Base-by-base conservation (phyloP, 2,329 filamentous ascomycete genomes). In the Teratosphaeria nubilosa region DNA sequence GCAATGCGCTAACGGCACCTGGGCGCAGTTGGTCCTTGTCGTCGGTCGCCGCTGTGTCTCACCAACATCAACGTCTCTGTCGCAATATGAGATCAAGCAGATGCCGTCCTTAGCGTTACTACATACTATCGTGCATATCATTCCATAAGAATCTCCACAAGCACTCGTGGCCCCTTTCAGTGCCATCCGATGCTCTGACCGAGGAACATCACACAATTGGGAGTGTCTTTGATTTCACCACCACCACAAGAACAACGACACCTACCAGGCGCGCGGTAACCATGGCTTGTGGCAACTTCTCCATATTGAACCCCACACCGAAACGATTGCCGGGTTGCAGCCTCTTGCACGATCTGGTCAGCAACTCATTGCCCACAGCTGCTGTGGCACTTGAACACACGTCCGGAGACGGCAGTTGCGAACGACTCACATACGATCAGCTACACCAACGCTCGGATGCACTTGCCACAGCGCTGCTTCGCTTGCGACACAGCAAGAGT, bases 311-410 rank as follows among this genome's bases (percentile, higher is more conserved):
- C 37, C 41, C 51, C 7, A 34, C 48, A 5, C 58, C 58, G 1
- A 22, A 20, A 37, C 34, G 27, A 37, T 32, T 55, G 20, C 50
- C 53, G 14, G 56, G 58, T 4, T 54, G 58, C 16, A 24, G 51
- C 10, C 48, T 56, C 13, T 76, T 87, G 22, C 84, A 87, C 70
- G 72, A 87, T 10, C 78, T 95, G 7, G 81, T 94, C 9, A 16
- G 58, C 63, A 70, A 27, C 65, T 73, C 37, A 60, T 70, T n/a
- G 60, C 67, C 25, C 14, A n/a, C 13, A 20, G 65, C 72, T 52
- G 65, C 68, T 5, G 72, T 73, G 48, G 87, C 88, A 7, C 79
- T 91, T 61, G 86, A 91, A 58, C 88, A 84, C 67, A 76, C 83
- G 31, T 73, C 77, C 59, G 64, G 75, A 51, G 75, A 81, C 62